Evolutionary conservation across 2,329 filamentous ascomycete species (phyloP), one percentile per base, ranked within the genome.

Genomic region (Phaeosphaeriaceae sp.): DNA sequence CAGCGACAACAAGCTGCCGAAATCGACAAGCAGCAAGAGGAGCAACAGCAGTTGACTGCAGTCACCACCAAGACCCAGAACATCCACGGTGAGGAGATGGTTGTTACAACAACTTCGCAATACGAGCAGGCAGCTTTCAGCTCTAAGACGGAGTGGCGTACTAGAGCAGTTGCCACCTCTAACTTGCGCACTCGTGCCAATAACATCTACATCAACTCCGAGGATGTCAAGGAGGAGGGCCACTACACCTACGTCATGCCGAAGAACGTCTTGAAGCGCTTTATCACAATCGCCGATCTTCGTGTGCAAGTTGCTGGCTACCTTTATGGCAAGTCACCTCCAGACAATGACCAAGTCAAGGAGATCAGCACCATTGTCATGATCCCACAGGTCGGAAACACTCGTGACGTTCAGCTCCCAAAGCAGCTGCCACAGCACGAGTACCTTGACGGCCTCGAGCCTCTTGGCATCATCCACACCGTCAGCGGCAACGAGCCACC

Each of bases 41-140:
- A 99, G 76, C 93, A 97, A 79, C 90, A 93, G 74, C 95, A 99
- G 76, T 85, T 99, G 70, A 99, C 95, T 27, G 95, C 95, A 15
- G 94, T 97, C 20, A 98, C 95, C 0, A 99, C 96, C 51, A 97
- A 97, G 85, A 99, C 95, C 0, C 93, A 97, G 78, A 99, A 99
- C 73, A 90, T 95, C 5, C 92, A 94, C 65, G 95, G 95, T 4
- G 95, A 99, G 78, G 95, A 99, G 74, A 97, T 99, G 73, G 93
- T 99, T 69, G 94, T 98, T 24, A 97, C 95, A 0, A 99, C 96
- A 0, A 99, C 95, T 0, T 98, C 95, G 19, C 92, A 97, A 74
- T 99, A 96, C 71, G 95, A 99, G 80, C 93, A 97, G 79, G 92
- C 97, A 76, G 94, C 93, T 0, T 99, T 99, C 76, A 93, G 94